A percentile compares a stretch with the other conserved stretches of the same genome.
phyloP scores from a whole-genome alignment of 2,329 filamentous ascomycete genomes.

The Cladosporium sp. region DNA sequence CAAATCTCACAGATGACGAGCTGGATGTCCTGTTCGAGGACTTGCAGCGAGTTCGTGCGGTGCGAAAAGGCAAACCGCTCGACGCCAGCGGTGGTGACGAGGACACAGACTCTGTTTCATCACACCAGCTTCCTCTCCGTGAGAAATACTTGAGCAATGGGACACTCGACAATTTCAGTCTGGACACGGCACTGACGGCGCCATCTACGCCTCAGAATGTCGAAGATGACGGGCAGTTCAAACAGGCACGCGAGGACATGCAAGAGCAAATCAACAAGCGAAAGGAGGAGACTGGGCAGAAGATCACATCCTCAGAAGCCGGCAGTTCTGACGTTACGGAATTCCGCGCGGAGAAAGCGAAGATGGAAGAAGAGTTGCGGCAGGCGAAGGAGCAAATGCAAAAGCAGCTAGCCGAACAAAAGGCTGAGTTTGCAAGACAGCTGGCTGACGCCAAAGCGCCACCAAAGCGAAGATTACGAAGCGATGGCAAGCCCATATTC shows the following conservation, averaged over 20 bases:
- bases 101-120: constrained; percentile 83
- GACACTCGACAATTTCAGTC: constrained; percentile 81
- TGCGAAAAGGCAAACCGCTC: constrained; percentile 65
- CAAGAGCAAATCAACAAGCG: constrained; percentile 77
- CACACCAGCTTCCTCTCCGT: constrained; percentile 56
- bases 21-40: constrained; percentile 92
- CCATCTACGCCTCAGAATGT: constrained; percentile 86
- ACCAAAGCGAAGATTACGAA: constrained; percentile 18
- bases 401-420: constrained; percentile 75
- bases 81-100: constrained; percentile 60
- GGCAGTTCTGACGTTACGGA: constrained; percentile 77
- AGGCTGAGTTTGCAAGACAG: constrained; percentile 78
- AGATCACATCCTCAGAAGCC: constrained; percentile 70
- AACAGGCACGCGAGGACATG: constrained; percentile 74
- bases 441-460: constrained; percentile 64
- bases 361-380: constrained; percentile 78
- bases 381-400: constrained; percentile 86
- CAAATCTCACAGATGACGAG: constrained; percentile 87
- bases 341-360: constrained; percentile 73
- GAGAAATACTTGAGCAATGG: constrained; percentile 96
- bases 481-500: constrained; percentile 52
- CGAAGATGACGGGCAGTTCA: constrained; percentile 72
- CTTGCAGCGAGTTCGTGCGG: constrained; percentile 81
- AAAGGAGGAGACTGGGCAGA: constrained; percentile 76
- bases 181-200: constrained; percentile 91